Evolutionary conservation across 1,284 basidiomycete species (phyloP), one percentile per base, ranked within the genome.

Genomic region (Apiotrichum sp.): DNA sequence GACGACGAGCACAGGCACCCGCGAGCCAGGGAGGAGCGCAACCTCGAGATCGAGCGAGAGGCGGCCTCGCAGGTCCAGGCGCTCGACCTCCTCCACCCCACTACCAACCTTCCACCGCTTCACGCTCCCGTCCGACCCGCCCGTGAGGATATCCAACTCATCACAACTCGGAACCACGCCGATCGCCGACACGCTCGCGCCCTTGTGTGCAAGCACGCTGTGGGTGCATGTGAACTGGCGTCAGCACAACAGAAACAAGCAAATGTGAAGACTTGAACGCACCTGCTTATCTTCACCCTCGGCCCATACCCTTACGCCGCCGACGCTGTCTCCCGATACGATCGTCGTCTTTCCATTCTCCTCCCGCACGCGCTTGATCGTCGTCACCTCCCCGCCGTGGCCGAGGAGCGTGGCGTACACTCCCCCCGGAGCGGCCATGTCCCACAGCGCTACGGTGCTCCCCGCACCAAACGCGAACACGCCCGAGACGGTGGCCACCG

Each of bases 391-490:
- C 4, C 83, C 84, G 49, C 82, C 74, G 67, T 93, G 89, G 1
- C 86, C 89, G 1, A 84, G 80, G 3, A 95, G 78, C 1, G 89
- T 91, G 54, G 80, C 72, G 35, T 78, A 77, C 16, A 92, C 80
- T 1, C 88, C 87, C 44, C 69, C 68, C 46, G 50, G 41, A 14
- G 22, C 35, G 43, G 53, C 82, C 55, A 84, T 77, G 65, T 88
- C 75, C 92, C 93, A 96, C 10, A 95, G 73, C 5, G 86, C 84
- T 31, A 96, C 74, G 22, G 87, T 78, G 55, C 80, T 85, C n/a
- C 84, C 84, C 0, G 89, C 84, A 16, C 86, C 93, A 64, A 88
- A 92, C 0, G 85, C 88, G 40, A 90, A 76, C 2, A 87, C 73
- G 2, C 85, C 84, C 1, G 74, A 34, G 1, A 82, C 47, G 0